phyloP scores from a whole-genome alignment of 805 yeast genomes.

The Barnettozyma californica region DNA sequence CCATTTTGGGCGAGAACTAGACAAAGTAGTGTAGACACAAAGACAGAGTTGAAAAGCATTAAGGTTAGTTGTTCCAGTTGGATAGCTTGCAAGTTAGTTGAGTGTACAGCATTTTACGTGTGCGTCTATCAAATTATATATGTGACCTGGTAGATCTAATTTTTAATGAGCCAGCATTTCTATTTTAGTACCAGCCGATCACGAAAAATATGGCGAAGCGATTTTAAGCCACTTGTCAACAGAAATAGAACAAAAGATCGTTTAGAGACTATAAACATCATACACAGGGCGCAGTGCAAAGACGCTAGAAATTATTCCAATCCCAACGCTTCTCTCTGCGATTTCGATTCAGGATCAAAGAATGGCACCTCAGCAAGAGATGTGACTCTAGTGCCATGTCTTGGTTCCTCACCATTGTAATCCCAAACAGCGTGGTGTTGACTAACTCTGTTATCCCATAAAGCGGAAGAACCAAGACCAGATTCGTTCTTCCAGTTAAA shows the following conservation, averaged over 20 bases:
- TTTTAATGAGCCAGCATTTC: neutral
- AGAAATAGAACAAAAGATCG: too few relatives aligned
- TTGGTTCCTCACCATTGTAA: slow-evolving; percentile 27
- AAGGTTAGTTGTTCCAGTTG: neutral
- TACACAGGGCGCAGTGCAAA: too few relatives aligned
- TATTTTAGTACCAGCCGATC: neutral
- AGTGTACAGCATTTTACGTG: too few relatives aligned
- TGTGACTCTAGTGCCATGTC: slow-evolving; percentile 46
- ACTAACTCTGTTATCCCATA: slow-evolving; percentile 57
- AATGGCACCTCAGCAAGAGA: slow-evolving; percentile 43
- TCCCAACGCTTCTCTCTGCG: slow-evolving; percentile 43
- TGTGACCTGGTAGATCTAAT: neutral
- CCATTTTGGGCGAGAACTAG: slow-evolving; percentile 7
- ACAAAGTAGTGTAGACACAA: slow-evolving; percentile 4
- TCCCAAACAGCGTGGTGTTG: slow-evolving; percentile 50
- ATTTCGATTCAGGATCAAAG: slow-evolving; percentile 40
- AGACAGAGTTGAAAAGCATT: slow-evolving; percentile 5
- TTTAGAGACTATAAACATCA: too few relatives aligned
- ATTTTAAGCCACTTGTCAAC: too few relatives aligned
- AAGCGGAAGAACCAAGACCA: slow-evolving; percentile 44
- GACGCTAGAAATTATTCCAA: neutral
- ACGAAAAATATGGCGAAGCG: neutral
- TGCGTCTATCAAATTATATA: too few relatives aligned
- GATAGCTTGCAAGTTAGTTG: neutral
- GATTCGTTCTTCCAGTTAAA: slow-evolving; percentile 42